Base-by-base conservation (phyloP, 2,329 filamentous ascomycete genomes). In the Hortaea werneckii region DNA sequence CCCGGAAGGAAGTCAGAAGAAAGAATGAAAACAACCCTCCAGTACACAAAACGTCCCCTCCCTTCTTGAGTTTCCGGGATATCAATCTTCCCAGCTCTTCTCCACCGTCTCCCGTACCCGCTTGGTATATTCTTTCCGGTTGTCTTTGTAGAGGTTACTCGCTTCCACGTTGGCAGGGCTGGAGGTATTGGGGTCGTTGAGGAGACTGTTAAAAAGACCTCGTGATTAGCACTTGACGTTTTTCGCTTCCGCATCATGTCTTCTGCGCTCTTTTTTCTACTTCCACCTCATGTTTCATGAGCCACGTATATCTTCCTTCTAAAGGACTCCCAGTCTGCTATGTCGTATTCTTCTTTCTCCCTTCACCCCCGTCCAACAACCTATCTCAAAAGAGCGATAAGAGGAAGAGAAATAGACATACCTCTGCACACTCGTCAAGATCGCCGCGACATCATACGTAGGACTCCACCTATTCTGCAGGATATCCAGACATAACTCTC, bases 101-200 rank as follows among this genome's bases (percentile, higher is more conserved):
- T 98, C 92, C 11, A 98, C 92, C 0, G 90, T 95, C 72, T 96
- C 92, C 41, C 88, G 77, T 38, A 98, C 92, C 12, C 89, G 77
- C 73, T 98, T 98, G 27, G 83, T 86, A 63, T 98, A 98, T 63
- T 98, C 92, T 65, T 89, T 88, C 52, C 89, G 79, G 67, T 96
- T 96, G 63, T 98, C 92, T 66, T 96, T 96, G 76, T 96, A 98
- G 6, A 96, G 75, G 64, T 96, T 98, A 45, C 88, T 95, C 1
- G 92, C 92, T 70, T 98, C 92, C 58, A 96, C 92, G 60, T 98
- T 98, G 46, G 92, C 92, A 0, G 92, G 92, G 1, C 88, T 95
- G 48, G 87, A 92, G n/a, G 92, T 98, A 66, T 98, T 98, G 1
- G 92, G 92, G 58, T 98, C 92, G 67, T 98, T 96, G 10, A 98